Evolutionary conservation across 75 land plant genomes (phyloP), one percentile per base, ranked within the genome.

Genomic region (Cupressus sempervirens): DNA sequence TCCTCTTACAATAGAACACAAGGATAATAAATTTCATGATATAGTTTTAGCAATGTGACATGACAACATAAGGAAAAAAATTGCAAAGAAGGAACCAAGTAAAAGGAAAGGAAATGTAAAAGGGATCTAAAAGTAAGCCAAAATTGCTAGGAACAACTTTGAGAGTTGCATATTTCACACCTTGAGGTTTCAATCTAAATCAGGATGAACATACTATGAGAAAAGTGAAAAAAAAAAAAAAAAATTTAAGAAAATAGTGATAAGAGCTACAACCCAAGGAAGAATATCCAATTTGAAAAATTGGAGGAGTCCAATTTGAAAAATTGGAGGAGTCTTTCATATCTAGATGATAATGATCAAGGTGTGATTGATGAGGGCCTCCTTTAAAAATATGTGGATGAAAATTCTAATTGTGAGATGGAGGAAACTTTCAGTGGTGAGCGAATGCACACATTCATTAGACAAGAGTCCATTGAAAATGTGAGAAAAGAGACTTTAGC

Each of bases 31-130:
- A 4, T 75, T 75, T 20, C 77, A 75, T 75, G 77, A 77, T 77
- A 43, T 10, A 11, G 38, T 77, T 77, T 77, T 48, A 77, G 48
- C 46, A 77, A 77, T 48, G 1, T 77, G 30, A 26, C 48, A 77
- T 41, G 80, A 0, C 48, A 9, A 77, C 38, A 40, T 38, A 14
- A 77, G 12, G 23, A 38, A 43, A 77, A 77, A 1, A 41, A 10
- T 41, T 40, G 80, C 46, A 77, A 13, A 23, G 26, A 12, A 77
- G 45, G 48, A 77, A 77, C 43, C 38, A 77, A 29, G 80, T n/a
- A 77, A 77, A 77, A 77, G 10, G 48, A 77, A 77, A 20, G n/a
- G 46, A 77, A 40, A 77, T 13, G 45, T 23, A 40, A 77, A 77
- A 18, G 48, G 26, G n/a, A 77, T 41, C 43, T 3, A 77, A 41